phyloP scores from a whole-genome alignment of 2,329 filamentous ascomycete species.

The Neoascochyta sp. region DNA sequence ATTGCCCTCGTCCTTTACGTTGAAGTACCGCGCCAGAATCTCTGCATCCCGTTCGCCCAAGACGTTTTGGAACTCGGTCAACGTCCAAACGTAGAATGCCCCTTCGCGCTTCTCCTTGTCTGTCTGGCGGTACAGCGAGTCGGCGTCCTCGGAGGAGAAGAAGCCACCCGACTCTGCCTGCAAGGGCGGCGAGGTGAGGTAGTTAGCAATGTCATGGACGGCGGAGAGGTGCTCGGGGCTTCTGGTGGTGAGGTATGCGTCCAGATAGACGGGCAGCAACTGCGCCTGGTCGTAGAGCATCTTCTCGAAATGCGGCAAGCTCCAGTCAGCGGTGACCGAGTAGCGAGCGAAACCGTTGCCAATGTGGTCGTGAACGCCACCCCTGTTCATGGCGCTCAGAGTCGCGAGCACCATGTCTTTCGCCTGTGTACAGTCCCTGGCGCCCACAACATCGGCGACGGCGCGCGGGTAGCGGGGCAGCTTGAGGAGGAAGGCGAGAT shows the following conservation, averaged over 20 bases:
- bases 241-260: constrained; percentile 71
- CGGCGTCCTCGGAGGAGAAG: constrained; percentile 84
- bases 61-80: constrained; percentile 76
- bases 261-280: constrained; percentile 76
- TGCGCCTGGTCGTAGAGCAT: constrained; percentile 92
- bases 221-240: constrained; percentile 71
- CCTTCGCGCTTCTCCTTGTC: constrained; percentile 84
- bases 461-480: constrained; percentile 67
- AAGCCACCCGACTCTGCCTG: constrained; percentile 69
- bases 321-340: constrained; percentile 89
- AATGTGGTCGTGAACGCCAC: constrained; percentile 70
- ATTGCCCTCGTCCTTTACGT: constrained; percentile 79
- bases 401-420: constrained; percentile 77
- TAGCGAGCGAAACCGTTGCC: constrained; percentile 79
- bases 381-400: constrained; percentile 70
- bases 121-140: constrained; percentile 70
- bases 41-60: constrained; percentile 66
- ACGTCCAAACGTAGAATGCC: constrained; percentile 91
- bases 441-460: constrained; percentile 83
- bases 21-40: constrained; percentile 79
- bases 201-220: constrained; percentile 80
- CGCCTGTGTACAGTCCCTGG: constrained; percentile 69
- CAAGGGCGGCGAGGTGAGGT: constrained; percentile 71
- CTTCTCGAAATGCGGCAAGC: constrained; percentile 94
- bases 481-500: constrained; percentile 76